phyloP scores from a whole-genome alignment of 257 asterid species.

The Nicotiana tabacum region DNA sequence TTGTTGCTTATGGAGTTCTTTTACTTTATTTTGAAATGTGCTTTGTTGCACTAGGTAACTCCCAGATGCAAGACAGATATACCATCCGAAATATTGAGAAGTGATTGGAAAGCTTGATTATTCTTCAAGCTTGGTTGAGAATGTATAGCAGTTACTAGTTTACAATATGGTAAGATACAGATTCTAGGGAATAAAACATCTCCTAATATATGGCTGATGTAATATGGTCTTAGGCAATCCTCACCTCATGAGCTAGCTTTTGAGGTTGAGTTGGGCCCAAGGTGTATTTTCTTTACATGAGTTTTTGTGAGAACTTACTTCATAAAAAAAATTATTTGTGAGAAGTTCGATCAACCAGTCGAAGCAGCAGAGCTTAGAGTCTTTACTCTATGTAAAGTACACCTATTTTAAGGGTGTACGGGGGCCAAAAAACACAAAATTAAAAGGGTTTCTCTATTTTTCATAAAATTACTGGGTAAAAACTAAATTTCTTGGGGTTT shows the following conservation, averaged over 20 bases:
- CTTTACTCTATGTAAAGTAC: no score
- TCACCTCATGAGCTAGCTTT: neutral
- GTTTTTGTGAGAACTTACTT: neutral
- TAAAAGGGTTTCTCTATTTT: neutral
- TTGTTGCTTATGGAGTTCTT: neutral
- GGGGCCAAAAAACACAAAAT: neutral
- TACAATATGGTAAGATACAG: neutral
- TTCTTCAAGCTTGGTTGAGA: neutral
- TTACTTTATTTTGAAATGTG: constrained; percentile 3
- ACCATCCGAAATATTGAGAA: neutral
- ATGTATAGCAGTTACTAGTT: neutral
- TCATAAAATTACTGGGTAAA: neutral
- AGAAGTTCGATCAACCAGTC: neutral
- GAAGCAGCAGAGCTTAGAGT: neutral
- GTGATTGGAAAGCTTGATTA: neutral
- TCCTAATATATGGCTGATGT: neutral
- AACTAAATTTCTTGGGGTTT: no score
- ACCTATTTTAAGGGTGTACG: no score
- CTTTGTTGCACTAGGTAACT: neutral
- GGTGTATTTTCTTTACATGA: neutral
- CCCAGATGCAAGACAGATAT: neutral
- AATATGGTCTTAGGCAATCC: neutral
- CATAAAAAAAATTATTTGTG: neutral
- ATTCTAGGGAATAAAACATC: neutral
- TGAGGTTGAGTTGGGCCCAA: neutral